These are phyloP conservation scores for Aspergillus tubingensis DNA, from an alignment of 2,329 filamentous ascomycete species.

Conservation along the genomic window DNA sequence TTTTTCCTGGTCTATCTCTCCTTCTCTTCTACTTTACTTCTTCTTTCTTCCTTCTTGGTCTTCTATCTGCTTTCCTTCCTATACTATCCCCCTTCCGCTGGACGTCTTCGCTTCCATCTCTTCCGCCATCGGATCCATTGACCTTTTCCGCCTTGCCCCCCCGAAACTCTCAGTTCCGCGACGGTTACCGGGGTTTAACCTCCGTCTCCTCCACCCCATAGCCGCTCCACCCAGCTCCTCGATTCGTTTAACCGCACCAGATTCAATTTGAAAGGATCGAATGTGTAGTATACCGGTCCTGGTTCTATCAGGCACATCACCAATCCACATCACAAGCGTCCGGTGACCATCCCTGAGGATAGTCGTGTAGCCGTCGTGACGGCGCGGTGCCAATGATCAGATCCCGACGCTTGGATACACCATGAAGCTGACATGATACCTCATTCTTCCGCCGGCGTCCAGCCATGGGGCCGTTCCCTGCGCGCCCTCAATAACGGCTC, in stretches of 20 bases:
- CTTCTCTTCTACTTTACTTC: background rate
- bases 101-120: background rate
- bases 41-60: slow-evolving; percentile 4
- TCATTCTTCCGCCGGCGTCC: slow-evolving; percentile 43
- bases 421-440: slow-evolving; percentile 46
- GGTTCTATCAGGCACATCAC: background rate
- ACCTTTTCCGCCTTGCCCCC: background rate
- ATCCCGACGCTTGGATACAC: slow-evolving; percentile 30
- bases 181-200: slow-evolving; percentile 11
- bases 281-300: slow-evolving; percentile 1
- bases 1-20: slow-evolving; percentile 15
- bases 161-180: slow-evolving; percentile 10
- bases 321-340: background rate
- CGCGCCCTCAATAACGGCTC: slow-evolving; percentile 34
- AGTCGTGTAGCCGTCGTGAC: background rate
- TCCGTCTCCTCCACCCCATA: background rate
- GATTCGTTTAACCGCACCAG: background rate
- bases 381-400: slow-evolving; percentile 25
- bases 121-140: slow-evolving; percentile 7
- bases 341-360: background rate
- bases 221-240: background rate
- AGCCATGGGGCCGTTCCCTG: slow-evolving; percentile 40
- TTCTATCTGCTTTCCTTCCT: background rate
- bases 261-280: background rate
- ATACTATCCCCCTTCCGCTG: background rate